Base-by-base conservation (phyloP, 371 early-diverging fungal genomes). In the Zychaea mexicana region DNA sequence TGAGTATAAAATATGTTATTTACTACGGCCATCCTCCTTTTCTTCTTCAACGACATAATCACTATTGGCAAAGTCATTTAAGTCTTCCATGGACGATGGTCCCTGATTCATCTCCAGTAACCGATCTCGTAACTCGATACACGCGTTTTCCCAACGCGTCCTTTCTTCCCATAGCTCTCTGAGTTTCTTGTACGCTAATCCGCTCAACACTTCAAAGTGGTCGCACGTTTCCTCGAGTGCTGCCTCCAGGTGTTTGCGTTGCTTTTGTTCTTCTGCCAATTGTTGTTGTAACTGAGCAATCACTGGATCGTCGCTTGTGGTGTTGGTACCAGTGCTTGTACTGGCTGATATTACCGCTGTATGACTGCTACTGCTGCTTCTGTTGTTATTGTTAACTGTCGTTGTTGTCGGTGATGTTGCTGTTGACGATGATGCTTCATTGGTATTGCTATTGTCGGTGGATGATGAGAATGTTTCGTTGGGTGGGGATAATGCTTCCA, bases 91-190 rank as follows among this genome's bases (percentile, higher is more conserved):
- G n/a, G 63, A 46, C 13, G 62, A 7, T 8, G n/a, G 59, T 32
- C 57, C 62, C 8, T 58, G 28, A 21, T 22, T 49, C 32, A 47
- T 49, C 24, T 49, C 49, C n/a, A 78, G 46, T 5, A 74, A 30
- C 8, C 73, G 60, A 21, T 74, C 73, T 42, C 72, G 68, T 30
- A 81, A 57, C 24, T 75, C 79, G 58, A 76, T 62, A 42, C 76
- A 82, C 9, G 74, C 76, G 57, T 67, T 74, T 59, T 82, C 82
- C 79, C 82, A 79, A 21, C 75, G 69, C 59, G 66, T 68, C 38
- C 77, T 78, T 56, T 82, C 82, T 63, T 82, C 82, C 79, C 79
- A 82, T 47, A 87, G 64, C 53, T 85, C 87, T 32, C 85, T 74
- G 8, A 87, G 66, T 60, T 84, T 87, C 56, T 82, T 79, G 66